Evolutionary conservation across 306 rosid genomes (phyloP), one percentile per base, ranked within the genome.

Genomic region (Vicia villosa): DNA sequence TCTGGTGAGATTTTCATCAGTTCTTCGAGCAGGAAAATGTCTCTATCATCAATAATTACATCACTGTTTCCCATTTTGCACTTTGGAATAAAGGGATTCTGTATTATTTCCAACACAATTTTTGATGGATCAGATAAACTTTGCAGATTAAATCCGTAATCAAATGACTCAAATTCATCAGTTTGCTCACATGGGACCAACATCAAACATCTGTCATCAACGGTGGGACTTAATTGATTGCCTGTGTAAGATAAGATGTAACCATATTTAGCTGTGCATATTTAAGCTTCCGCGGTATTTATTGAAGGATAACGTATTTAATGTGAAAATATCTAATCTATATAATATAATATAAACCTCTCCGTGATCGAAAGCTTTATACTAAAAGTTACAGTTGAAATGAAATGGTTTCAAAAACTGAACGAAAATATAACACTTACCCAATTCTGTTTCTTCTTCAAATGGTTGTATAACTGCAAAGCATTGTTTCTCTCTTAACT

Each of bases 341-440:
- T 19, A 51, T 51, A 3, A 19, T 20, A 20, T 20, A 19, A 47
- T 16, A 47, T 47, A 47, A 47, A 47, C 54, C 11, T 47, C 54
- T 47, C 22, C 2, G 32, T 1, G 6, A 28, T 28, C 6, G 32
- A 28, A 28, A 28, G 6, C 32, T 28, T 28, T 28, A 28, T 28
- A 28, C 32, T 28, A 28, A 28, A 28, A 28, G 6, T 28, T 38
- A 66, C 60, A 49, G 54, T n/a, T 52, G 46, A 42, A 32, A 32
- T 13, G 42, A 51, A 51, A 19, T 3, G 65, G 63, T 65, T 70
- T 15, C 55, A 60, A 56, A 65, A 65, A 69, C 62, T 58, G 70
- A 60, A 59, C 30, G 75, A 34, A 50, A 47, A 65, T 5, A 41
- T 57, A 36, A 60, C 12, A 22, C 66, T 82, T 80, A 90, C 90